Conservation (phyloP, 2,329 filamentous ascomycete species). For the Eurotiales sp. region DNA sequence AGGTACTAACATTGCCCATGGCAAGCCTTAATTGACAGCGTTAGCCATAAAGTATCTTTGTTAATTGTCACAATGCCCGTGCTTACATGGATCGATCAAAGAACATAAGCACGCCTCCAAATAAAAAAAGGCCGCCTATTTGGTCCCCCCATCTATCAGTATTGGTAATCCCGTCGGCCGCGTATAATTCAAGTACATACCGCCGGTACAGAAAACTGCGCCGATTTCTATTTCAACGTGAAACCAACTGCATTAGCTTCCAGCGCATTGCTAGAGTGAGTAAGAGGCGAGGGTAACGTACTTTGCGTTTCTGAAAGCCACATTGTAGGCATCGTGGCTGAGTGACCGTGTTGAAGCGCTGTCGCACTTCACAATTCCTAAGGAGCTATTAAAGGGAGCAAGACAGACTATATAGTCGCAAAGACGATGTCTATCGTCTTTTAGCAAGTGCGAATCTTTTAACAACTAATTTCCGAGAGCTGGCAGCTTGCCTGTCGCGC, state of each 20-base stretch:
- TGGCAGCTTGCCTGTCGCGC: background rate
- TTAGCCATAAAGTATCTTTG: background rate
- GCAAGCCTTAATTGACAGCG: conserved; percentile 67
- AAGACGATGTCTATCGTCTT: background rate
- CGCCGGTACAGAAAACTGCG: conserved; percentile 94
- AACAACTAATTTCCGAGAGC: too few relatives aligned
- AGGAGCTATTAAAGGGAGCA: too few relatives aligned
- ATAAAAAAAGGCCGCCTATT: conserved; percentile 86
- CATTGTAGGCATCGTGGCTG: conserved; percentile 72
- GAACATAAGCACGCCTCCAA: conserved; percentile 92
- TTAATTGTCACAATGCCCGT: background rate
- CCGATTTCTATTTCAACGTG: conserved; percentile 70
- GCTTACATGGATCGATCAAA: conserved; percentile 92
- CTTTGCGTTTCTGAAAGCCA: conserved; percentile 96
- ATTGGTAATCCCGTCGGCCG: background rate
- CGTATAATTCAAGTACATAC: conserved; percentile 54
- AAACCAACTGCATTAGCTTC: background rate
- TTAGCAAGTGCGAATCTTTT: too few relatives aligned
- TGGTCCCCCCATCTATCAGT: background rate
- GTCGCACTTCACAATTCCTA: background rate
- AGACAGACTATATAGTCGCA: background rate
- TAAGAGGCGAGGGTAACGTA: conserved; percentile 46
- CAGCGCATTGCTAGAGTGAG: background rate
- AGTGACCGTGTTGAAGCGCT: too few relatives aligned
- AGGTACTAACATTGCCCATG: conserved; percentile 76